Evolutionary conservation across 2,329 filamentous ascomycete species (phyloP), one percentile per base, ranked within the genome.

Genomic region (Epichloe coenophiala): DNA sequence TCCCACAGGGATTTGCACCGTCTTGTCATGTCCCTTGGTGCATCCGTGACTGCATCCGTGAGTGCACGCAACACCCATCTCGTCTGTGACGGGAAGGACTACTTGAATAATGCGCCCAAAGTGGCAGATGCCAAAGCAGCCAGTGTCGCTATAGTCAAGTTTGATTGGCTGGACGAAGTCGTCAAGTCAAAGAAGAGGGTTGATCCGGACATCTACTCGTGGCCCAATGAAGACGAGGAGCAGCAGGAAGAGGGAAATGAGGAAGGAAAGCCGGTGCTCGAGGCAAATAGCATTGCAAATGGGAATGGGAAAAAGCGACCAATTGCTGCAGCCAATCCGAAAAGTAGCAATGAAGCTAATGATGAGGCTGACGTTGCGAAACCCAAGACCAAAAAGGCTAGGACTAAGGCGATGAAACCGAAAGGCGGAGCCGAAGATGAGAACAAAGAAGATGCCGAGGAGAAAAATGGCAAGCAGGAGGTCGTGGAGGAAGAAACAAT

Each of bases 131-230:
- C 72, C 4, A 61, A 68, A 9, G 57, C 68, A 12, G 68, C 72
- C 36, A 68, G 62, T 19, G 65, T 84, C 12, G 71, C 71, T 3
- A 71, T 87, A 44, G 73, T 88, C 27, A 70, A 65, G 9, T 62
- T 82, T 0, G 65, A 76, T 13, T 88, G 84, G 84, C 65, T 82
- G n/a, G 55, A 45, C 76, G 2, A 73, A 81, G n/a, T 80, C 73
- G 21, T 65, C 75, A 38, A 52, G 55, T 9, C 51, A 61, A 39
- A 56, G 58, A 23, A 57, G 55, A 46, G 56, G 57, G 43, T 63
- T 12, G 53, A 55, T 19, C 56, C 53, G 1, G 58, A 62, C 23
- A 55, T 57, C 19, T 63, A 61, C 31, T 42, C 53, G 23, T 67
- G 61, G 63, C 42, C 36, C 2, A 23, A 15, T 23, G 47, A 33